Evolutionary conservation across 176 grass and related monocot genomes (phyloP), one percentile per base, ranked within the genome.

Genomic region (Musa troglodytarum): DNA sequence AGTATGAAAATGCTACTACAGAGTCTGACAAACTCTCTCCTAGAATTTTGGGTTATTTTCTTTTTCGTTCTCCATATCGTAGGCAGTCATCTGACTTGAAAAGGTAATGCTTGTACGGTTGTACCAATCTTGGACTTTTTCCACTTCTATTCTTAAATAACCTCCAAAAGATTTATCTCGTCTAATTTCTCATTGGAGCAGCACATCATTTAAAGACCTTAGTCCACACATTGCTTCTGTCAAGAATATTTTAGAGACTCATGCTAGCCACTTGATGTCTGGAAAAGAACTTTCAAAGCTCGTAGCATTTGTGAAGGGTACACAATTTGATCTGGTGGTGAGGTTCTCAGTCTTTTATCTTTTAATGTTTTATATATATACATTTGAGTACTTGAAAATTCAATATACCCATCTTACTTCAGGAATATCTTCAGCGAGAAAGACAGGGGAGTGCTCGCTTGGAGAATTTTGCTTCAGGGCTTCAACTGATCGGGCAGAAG

Each of bases 351-450:
- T 22, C 67, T 76, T 85, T 53, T 15, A 28, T 51, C 29, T 50
- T 58, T 14, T 79, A 25, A 74, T 80, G 55, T 62, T 24, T 78
- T 77, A 50, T 6, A 63, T 71, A 62, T 79, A 28, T 54, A 57
- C 11, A 17, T 15, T 84, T 68, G 20, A 53, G 50, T 11, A 52
- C 5, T 9, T 71, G 25, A 9, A 50, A 10, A 50, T 69, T 54
- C 17, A 79, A 49, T 23, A 43, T 71, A 49, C 77, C 25, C 58
- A 71, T 87, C 52, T 65, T 85, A 16, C 50, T 87, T 50, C 81
- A 98, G 94, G 94, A 98, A 79, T 98, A 98, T 83, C 94, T 98
- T 84, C 94, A 98, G 65, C 82, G 94, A 82, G 94, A 98, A 85
- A 93, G 86, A 63, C 80, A 76, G 59, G 94, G 94, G 0, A 91